Evolutionary conservation across 306 rosid genomes (phyloP).

Genomic region (Medicago lupulina): DNA sequence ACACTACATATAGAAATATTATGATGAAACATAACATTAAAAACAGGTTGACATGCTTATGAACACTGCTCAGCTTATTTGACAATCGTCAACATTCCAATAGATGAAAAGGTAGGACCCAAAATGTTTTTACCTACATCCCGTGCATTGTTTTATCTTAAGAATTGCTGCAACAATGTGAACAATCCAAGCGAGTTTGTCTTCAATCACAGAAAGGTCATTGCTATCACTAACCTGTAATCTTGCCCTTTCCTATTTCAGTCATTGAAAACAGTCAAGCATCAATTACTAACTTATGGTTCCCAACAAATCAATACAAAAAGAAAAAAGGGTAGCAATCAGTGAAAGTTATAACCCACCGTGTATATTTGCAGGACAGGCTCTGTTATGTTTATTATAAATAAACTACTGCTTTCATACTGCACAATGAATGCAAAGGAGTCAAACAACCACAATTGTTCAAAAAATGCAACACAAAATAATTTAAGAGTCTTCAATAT

Average conservation of each 20-base stretch:
- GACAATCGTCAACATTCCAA: slow-evolving; percentile 26
- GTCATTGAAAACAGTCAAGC: slow-evolving; percentile 39
- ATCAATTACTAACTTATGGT: slow-evolving; percentile 38
- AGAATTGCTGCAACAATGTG: slow-evolving; percentile 95
- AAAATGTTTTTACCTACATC: slow-evolving; percentile 77
- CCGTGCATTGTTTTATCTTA: slow-evolving; percentile 85
- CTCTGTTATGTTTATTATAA: slow-evolving; percentile 87
- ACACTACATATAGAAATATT: slow-evolving; percentile 58
- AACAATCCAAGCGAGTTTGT: slow-evolving; percentile 96
- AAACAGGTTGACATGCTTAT: slow-evolving; percentile 31
- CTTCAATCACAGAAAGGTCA: slow-evolving; percentile 82
- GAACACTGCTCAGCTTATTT: slow-evolving; percentile 7
- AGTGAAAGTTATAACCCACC: slow-evolving; percentile 60
- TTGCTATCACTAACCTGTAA: slow-evolving; percentile 74
- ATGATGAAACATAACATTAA: slow-evolving; percentile 27
- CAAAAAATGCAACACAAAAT: slow-evolving; percentile 33
- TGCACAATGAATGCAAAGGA: slow-evolving; percentile 57
- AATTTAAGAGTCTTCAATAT: not conserved
- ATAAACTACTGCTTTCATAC: slow-evolving; percentile 95
- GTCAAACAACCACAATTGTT: slow-evolving; percentile 44
- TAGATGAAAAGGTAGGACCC: slow-evolving; percentile 24
- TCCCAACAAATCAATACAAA: slow-evolving; percentile 39
- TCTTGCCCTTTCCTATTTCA: slow-evolving; percentile 87
- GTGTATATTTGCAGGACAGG: slow-evolving; percentile 88
- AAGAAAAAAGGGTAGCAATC: slow-evolving; percentile 7